Percentiles rank a stretch among this genome's conserved stretches.
phyloP scores from a whole-genome alignment of 1,139 yeast species.

The Barnettozyma hawaiiensis region DNA sequence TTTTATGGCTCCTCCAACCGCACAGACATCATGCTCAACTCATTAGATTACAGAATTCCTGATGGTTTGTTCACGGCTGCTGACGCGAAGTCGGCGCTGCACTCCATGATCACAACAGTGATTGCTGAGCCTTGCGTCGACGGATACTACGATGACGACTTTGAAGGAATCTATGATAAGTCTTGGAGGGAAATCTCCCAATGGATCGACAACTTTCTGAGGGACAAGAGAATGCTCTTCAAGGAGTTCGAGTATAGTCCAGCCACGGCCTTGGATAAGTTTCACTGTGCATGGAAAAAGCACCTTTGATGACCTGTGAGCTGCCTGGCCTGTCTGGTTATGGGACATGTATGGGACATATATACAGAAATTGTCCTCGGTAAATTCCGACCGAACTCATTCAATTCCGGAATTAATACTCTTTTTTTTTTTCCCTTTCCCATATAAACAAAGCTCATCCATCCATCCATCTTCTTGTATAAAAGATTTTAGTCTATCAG shows the following conservation, averaged over 20 bases:
- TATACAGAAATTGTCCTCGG: too few relatives aligned
- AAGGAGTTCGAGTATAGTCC: not conserved
- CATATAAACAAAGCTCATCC: not conserved
- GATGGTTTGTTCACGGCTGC: not conserved
- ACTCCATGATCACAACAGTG: not conserved
- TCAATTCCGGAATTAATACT: too few relatives aligned
- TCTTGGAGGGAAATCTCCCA: not conserved
- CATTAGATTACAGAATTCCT: not conserved
- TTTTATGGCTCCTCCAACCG: constrained; percentile 1
- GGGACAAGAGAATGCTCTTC: not conserved
- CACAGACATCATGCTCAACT: not conserved
- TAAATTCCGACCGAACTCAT: too few relatives aligned
- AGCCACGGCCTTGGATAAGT: not conserved
- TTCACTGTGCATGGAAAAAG: not conserved
- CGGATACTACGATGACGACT: not conserved
- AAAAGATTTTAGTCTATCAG: not conserved
- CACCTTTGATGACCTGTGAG: too few relatives aligned
- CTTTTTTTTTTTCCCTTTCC: too few relatives aligned
- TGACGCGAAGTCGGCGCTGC: not conserved
- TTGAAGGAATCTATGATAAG: not conserved
- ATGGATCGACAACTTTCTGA: not conserved
- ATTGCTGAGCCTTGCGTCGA: constrained; percentile 1
- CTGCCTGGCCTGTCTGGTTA: too few relatives aligned
- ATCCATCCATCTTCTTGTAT: too few relatives aligned
- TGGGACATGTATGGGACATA: too few relatives aligned